Conservation (phyloP, 1,139 yeast species). For the Candida tropicalis region DNA sequence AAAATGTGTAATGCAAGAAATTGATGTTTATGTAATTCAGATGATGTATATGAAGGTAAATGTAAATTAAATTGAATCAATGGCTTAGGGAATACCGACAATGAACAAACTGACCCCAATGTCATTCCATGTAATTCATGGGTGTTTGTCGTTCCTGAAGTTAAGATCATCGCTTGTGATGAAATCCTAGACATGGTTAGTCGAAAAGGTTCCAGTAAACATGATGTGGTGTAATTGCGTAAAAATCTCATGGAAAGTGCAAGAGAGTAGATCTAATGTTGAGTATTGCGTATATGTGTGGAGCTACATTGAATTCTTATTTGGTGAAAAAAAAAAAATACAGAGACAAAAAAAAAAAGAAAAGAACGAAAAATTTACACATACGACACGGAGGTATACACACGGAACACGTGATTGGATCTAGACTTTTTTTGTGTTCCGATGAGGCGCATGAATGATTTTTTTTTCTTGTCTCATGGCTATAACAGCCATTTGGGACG, state of each 20-base stretch:
- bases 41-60: slow-evolving; percentile 78
- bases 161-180: slow-evolving; percentile 48
- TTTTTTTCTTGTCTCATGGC: too few relatives aligned
- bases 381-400: too few relatives aligned
- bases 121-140: slow-evolving; percentile 69
- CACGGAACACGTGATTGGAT: too few relatives aligned
- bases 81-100: slow-evolving; percentile 74
- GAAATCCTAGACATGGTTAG: slow-evolving; percentile 44
- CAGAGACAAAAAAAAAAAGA: too few relatives aligned
- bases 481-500: too few relatives aligned
- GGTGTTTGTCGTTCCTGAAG: slow-evolving; percentile 17
- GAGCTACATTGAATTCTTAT: too few relatives aligned
- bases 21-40: slow-evolving; percentile 53
- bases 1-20: slow-evolving; percentile 74
- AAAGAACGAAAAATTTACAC: too few relatives aligned
- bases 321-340: not conserved
- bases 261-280: not conserved
- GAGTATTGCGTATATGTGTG: too few relatives aligned
- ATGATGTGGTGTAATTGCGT: slow-evolving; percentile 7
- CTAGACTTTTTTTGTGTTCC: too few relatives aligned
- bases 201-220: slow-evolving; percentile 22
- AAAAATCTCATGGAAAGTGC: slow-evolving; percentile 1
- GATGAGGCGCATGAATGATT: too few relatives aligned
- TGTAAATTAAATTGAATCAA: slow-evolving; percentile 80
- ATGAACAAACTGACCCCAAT: slow-evolving; percentile 76